These are phyloP conservation scores for Graphilbum sp. DNA, from an alignment of 2,329 filamentous ascomycete genomes.

Conservation along the genomic window DNA sequence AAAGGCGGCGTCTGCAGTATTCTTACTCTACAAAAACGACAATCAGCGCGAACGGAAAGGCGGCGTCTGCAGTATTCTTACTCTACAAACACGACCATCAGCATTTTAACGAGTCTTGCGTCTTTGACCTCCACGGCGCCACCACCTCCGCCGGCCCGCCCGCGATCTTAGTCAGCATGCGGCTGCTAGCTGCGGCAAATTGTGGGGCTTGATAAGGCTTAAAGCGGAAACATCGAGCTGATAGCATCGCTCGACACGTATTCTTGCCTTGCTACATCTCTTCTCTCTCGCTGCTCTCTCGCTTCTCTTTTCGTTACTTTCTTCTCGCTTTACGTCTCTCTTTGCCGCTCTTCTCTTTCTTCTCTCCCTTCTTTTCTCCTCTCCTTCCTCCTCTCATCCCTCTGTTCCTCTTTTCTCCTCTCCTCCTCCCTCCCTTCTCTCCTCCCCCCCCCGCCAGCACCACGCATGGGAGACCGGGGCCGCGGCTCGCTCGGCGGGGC, in stretches of 20 bases:
- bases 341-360: not conserved
- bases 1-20: not conserved
- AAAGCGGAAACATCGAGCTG: too few species aligned
- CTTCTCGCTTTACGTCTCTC: not conserved
- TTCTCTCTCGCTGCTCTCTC: too few species aligned
- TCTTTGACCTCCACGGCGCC: too few species aligned
- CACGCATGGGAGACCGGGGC: too few species aligned
- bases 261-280: too few species aligned
- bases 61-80: not conserved
- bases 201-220: too few species aligned
- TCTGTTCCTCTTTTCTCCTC: not conserved
- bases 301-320: not conserved
- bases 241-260: too few species aligned
- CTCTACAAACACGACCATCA: not conserved
- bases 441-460: too few species aligned
- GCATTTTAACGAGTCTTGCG: too few species aligned
- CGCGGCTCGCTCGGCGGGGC: not conserved
- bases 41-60: not conserved
- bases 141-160: too few species aligned
- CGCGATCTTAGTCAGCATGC: too few species aligned
- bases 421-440: not conserved
- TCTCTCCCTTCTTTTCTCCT: not conserved
- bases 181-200: too few species aligned
- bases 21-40: not conserved
- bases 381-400: not conserved